Evolutionary conservation across 1,284 basidiomycete genomes (phyloP), one percentile per base, ranked within the genome.

Genomic region (Violaceomyces palustris): DNA sequence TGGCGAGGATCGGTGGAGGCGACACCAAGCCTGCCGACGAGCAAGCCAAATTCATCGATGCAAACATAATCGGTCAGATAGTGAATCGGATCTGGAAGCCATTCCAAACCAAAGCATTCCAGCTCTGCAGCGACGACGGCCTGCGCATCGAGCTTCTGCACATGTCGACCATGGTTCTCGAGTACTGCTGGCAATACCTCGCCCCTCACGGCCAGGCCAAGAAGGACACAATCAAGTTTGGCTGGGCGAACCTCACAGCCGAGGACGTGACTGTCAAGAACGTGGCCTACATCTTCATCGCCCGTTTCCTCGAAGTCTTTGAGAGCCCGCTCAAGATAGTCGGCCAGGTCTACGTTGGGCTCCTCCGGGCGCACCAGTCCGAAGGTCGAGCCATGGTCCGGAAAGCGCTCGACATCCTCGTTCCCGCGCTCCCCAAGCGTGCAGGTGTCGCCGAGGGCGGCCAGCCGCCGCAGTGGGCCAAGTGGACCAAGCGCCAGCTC

Each of bases 221-320:
- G 74, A 96, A 93, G 74, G 90, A 94, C 61, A 85, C 97, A 52
- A 93, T 98, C 79, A 91, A 88, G 73, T 88, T 88, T 46, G 88
- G 90, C 11, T 97, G 91, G 91, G 81, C 86, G 67, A 88, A 86
- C 64, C 86, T 94, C 62, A 82, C 80, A 22, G 66, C 69, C 7
- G 88, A 92, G 34, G 92, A 96, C 70, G 82, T 86, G 3, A 84
- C 92, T 6, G 89, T 97, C 65, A 94, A 92, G 75, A 90, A 97
- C 71, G 88, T 88, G 19, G 88, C 91, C 0, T 93, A 93, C 70
- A 81, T 96, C 23, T 81, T 97, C 15, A 86, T 89, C 25, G 89
- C 93, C n/a, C 83, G 87, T 36, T 97, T 98, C 79, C 90, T 96
- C 69, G 85, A 86, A 27, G 84, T 83, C 2, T 94, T 88, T 73